Evolutionary conservation across 345 rosid genomes (phyloP), one percentile per base, ranked within the genome.

Genomic region (Arabidopsis arenosa): DNA sequence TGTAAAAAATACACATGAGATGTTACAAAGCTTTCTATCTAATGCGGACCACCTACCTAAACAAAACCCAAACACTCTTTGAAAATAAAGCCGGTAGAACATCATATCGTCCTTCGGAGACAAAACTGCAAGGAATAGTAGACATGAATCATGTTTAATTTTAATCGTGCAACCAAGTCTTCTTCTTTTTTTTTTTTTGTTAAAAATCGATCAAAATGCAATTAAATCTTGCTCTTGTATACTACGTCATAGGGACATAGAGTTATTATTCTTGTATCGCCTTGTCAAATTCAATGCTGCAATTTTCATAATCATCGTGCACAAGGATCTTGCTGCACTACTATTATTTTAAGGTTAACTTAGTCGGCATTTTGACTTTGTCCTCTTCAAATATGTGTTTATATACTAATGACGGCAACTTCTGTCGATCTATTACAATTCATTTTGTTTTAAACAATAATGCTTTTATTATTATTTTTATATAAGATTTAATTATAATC

Each of bases 111-210:
- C 30, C 4, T 28, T 28, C 30, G 2, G 4, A 1, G 4, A 28
- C 30, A 28, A 28, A 28, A 3, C 30, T 28, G 30, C 30, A 3
- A 28, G 30, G 2, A 28, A 28, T n/a, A 28, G 3, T 2, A 28
- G 30, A 28, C 3, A 28, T 72, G 12, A 49, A 48, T 48, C 15
- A 72, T 49, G 36, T 36, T n/a, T 37, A 48, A 6, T 12, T 12
- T 45, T n/a, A 61, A 32, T 63, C 55, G 23, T 73, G 70, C 76
- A 8, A 17, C 70, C 70, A 63, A 28, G 35, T 73, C 28, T 18
- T 18, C 21, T 18, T 18, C 21, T 18, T 18, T 18, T 18, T 18
- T 18, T 18, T 18, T 18, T 18, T 18, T 18, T 18, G 21, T 18
- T 18, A 18, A 18, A 18, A 18, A 18, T 18, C 21, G 21, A 18